Evolutionary conservation across 805 yeast species (phyloP).

Genomic region (Sporopachydermia quercuum): DNA sequence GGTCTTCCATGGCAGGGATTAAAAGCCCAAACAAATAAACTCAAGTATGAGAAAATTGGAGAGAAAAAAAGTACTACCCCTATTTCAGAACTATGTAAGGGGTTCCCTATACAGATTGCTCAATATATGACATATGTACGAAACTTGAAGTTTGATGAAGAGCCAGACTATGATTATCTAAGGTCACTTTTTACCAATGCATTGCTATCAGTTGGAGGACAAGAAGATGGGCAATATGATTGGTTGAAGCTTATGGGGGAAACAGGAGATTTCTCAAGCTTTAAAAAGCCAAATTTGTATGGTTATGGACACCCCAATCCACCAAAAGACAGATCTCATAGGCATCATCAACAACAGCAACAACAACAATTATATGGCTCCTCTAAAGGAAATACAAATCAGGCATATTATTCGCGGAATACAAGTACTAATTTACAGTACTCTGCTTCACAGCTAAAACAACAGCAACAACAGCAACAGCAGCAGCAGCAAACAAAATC

Average conservation of each 20-base stretch:
- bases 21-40: slow-evolving; percentile 95
- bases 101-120: slow-evolving; percentile 85
- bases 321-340: slow-evolving; percentile 21
- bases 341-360: slow-evolving; percentile 10
- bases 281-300: slow-evolving; percentile 85
- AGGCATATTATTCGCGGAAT: neutral
- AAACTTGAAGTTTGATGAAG: slow-evolving; percentile 79
- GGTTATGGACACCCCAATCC: slow-evolving; percentile 96
- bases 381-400: neutral
- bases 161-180: slow-evolving; percentile 86
- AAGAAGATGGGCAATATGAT: slow-evolving; percentile 82
- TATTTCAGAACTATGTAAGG: slow-evolving; percentile 72
- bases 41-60: slow-evolving; percentile 94
- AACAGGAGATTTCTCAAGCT: slow-evolving; percentile 81
- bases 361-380: slow-evolving; percentile 7
- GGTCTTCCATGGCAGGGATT: slow-evolving; percentile 98
- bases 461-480: slow-evolving; percentile 9
- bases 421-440: neutral
- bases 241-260: slow-evolving; percentile 97
- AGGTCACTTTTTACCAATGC: slow-evolving; percentile 67
- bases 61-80: slow-evolving; percentile 88
- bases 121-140: slow-evolving; percentile 83
- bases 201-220: slow-evolving; percentile 51
- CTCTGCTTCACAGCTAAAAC: neutral
- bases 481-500: slow-evolving; percentile 7